Conservation (phyloP, 163 green algal species). For the Scenedesmus sp. region DNA sequence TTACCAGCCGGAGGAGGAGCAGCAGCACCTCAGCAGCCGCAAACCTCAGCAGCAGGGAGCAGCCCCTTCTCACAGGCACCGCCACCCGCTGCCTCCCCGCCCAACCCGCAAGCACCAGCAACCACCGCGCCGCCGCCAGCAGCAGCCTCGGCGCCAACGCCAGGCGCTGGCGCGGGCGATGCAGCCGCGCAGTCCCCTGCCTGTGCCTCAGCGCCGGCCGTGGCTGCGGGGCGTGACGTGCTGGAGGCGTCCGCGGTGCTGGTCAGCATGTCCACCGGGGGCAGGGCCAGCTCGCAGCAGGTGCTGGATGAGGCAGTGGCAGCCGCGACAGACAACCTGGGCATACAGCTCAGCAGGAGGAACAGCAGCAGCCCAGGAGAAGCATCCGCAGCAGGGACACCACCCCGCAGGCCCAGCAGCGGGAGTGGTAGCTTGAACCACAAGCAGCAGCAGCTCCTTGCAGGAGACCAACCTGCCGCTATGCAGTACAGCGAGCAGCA, state of each 20-base stretch:
- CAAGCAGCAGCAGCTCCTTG: background rate
- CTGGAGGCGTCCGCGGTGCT: slow-evolving; percentile 27
- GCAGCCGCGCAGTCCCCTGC: background rate
- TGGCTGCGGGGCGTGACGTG: slow-evolving; percentile 14
- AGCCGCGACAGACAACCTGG: slow-evolving; percentile 17
- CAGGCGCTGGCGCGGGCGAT: background rate
- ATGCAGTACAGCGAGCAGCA: background rate
- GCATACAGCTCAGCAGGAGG: slow-evolving; percentile 20
- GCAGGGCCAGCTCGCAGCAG: background rate
- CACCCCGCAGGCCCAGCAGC: background rate
- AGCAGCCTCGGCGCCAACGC: background rate
- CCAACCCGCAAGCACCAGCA: background rate
- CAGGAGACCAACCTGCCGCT: background rate
- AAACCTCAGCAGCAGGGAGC: background rate
- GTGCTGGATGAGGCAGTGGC: background rate
- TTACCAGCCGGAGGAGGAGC: background rate
- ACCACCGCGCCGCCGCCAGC: background rate
- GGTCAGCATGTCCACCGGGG: slow-evolving; percentile 10
- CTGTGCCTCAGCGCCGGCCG: background rate
- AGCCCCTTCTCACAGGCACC: background rate
- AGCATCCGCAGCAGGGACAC: slow-evolving; percentile 11
- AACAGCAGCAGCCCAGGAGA: background rate
- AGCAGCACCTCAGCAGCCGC: background rate
- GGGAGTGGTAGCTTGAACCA: background rate
- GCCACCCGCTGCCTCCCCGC: background rate